Evolutionary conservation across 305 asterid species (phyloP), one percentile per base, ranked within the genome.

Genomic region (Fraxinus greggii): DNA sequence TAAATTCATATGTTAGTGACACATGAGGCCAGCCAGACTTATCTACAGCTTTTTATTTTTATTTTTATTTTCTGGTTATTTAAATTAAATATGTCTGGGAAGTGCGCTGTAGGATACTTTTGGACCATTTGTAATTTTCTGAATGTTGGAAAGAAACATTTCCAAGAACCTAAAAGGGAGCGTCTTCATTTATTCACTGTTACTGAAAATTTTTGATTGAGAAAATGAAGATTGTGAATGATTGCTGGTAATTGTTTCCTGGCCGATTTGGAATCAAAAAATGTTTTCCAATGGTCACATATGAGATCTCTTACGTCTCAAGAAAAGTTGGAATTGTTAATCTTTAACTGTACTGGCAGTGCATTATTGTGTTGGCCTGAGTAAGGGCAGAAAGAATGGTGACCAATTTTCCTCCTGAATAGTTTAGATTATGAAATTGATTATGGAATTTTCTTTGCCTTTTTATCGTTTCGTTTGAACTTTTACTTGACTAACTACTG

Each of bases 401-500:
- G 78, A 24, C 29, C 21, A 56, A 74, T 35, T 42, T 51, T 72
- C 38, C 13, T 81, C 78, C 56, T 35, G 63, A 59, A 72, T 59
- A 6, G 7, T 38, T 38, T 75, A 29, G 63, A 38, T 8, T 69
- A 82, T 54, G 67, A 75, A 75, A 75, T 76, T 74, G 56, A 63
- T 77, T 21, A 73, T 54, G 72, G 33, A 61, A 56, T 78, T 80
- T 72, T 83, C 72, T 83, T 81, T 70, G 54, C 48, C 26, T 35
- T 48, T 32, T 24, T 29, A 29, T 26, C 1, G 69, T 63, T 24
- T 76, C 42, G 56, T 83, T 40, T 24, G 54, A 67, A 74, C 82
- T 74, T 67, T 42, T 26, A 77, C 77, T 82, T 84, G 63, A 56
- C 87, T 84, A 72, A 88, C n/a, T 77, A 70, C 9, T 75, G 54